Evolutionary conservation across 192 early-diverging fungal species (phyloP).

Genomic region (Thamnidium elegans): DNA sequence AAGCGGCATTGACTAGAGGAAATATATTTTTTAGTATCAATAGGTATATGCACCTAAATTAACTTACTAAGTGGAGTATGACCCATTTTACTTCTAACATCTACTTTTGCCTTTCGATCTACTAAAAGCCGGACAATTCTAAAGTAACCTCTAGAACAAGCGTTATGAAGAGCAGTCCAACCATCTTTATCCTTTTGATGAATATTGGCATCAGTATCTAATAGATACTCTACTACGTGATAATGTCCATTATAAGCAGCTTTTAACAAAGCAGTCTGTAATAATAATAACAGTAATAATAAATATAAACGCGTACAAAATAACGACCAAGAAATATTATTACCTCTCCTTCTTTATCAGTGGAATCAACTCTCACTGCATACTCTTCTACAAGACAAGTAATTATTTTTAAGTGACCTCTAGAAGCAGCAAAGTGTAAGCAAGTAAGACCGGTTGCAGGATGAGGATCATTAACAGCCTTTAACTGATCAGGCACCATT

Average conservation of each 20-base stretch:
- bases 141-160: slow-evolving; percentile 58
- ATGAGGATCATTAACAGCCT: slow-evolving; percentile 48
- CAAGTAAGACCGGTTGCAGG: slow-evolving; percentile 55
- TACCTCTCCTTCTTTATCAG: slow-evolving; percentile 70
- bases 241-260: slow-evolving; percentile 67
- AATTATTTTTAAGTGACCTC: slow-evolving; percentile 57
- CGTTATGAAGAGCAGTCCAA: slow-evolving; percentile 83
- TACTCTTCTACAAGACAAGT: slow-evolving; percentile 53
- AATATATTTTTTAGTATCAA: neutral
- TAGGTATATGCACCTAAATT: neutral
- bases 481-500: slow-evolving; percentile 35
- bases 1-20: slow-evolving; percentile 63
- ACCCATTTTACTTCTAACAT: slow-evolving; percentile 59
- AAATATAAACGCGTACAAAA: neutral
- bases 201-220: slow-evolving; percentile 57
- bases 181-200: slow-evolving; percentile 70
- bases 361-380: slow-evolving; percentile 56
- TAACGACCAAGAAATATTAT: neutral
- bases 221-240: slow-evolving; percentile 55
- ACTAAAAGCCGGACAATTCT: slow-evolving; percentile 56
- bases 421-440: slow-evolving; percentile 58
- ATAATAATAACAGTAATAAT: too few species aligned
- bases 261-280: slow-evolving; percentile 72
- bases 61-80: slow-evolving; percentile 70
- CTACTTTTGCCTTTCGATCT: slow-evolving; percentile 55